These are phyloP conservation scores for Entomortierella beljakovae DNA, from an alignment of 192 early-diverging fungal genomes.

Conservation along the genomic window DNA sequence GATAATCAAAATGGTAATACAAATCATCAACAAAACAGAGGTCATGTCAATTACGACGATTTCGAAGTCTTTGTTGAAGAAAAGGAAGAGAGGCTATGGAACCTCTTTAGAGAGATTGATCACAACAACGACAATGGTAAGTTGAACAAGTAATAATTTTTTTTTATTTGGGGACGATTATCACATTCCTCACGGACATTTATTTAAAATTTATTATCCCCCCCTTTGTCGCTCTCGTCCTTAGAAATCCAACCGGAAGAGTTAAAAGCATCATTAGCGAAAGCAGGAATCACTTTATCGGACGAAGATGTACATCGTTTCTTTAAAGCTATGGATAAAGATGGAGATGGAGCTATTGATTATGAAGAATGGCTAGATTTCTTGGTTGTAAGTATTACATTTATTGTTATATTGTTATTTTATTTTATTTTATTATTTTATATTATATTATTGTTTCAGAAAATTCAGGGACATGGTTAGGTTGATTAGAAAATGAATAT, in stretches of 20 bases:
- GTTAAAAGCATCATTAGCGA: constrained; percentile 62
- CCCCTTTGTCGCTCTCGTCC: not conserved
- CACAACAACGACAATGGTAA: constrained; percentile 63
- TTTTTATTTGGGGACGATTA: not conserved
- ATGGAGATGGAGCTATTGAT: constrained; percentile 72
- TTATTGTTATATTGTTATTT: not conserved
- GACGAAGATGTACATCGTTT: constrained; percentile 70
- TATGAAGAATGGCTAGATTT: constrained; percentile 78
- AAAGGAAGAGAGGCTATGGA: constrained; percentile 74
- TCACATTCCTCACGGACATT: not conserved
- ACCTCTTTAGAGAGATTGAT: constrained; percentile 74
- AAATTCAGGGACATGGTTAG: not conserved
- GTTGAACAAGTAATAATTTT: not conserved
- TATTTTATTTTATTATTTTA: not conserved
- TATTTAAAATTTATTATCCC: not conserved
- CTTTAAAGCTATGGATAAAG: constrained; percentile 71
- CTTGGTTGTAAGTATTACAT: constrained; percentile 55
- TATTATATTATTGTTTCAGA: not conserved
- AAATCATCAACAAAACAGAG: not conserved
- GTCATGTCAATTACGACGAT: constrained; percentile 62
- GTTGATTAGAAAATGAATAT: not conserved
- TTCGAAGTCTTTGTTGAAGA: constrained; percentile 72
- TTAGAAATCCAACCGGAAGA: constrained; percentile 65
- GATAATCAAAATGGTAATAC: not conserved
- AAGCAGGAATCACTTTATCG: constrained; percentile 70